Conservation (phyloP, 352 stramenopile species). For the Lagenidium giganteum region DNA sequence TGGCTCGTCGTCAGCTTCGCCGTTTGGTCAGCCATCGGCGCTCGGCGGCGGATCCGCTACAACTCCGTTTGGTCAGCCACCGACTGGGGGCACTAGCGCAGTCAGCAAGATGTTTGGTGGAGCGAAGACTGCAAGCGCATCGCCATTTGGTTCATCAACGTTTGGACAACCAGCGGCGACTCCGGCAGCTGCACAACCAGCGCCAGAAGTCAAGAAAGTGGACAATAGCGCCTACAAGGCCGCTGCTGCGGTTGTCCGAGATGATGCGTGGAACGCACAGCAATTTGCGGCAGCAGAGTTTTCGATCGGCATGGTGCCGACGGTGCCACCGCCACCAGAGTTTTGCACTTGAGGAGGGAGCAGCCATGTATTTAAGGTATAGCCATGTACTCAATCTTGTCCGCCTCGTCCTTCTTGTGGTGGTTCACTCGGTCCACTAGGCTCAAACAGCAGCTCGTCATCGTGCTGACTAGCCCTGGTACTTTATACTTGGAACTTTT, state of each 20-base stretch:
- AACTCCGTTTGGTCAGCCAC: conserved; percentile 7
- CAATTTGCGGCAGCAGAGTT: conserved; percentile 57
- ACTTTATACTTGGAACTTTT: conserved; percentile 57
- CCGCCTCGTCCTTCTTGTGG: not conserved
- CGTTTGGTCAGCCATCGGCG: no score
- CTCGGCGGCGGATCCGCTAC: not conserved
- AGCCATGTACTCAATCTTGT: no score
- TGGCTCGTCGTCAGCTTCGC: conserved; percentile 1
- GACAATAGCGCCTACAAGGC: conserved; percentile 11
- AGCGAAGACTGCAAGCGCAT: not conserved
- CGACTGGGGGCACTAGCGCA: not conserved
- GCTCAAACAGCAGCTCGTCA: conserved; percentile 21
- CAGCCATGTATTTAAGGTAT: no score
- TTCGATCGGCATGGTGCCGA: conserved; percentile 53
- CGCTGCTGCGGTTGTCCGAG: conserved; percentile 20
- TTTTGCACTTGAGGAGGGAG: conserved; percentile 34
- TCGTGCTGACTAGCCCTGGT: conserved; percentile 42
- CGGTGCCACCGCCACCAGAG: conserved; percentile 40
- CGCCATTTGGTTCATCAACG: conserved; percentile 1
- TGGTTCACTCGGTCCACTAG: conserved; percentile 3
- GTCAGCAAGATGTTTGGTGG: conserved; percentile 3
- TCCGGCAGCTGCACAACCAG: conserved; percentile 4
- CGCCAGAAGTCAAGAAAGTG: conserved; percentile 11
- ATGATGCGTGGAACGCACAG: conserved; percentile 57
- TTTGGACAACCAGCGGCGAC: conserved; percentile 3